These are phyloP conservation scores for Penicillium cinerascens DNA, from an alignment of 495 filamentous ascomycete genomes.

Conservation along the genomic window DNA sequence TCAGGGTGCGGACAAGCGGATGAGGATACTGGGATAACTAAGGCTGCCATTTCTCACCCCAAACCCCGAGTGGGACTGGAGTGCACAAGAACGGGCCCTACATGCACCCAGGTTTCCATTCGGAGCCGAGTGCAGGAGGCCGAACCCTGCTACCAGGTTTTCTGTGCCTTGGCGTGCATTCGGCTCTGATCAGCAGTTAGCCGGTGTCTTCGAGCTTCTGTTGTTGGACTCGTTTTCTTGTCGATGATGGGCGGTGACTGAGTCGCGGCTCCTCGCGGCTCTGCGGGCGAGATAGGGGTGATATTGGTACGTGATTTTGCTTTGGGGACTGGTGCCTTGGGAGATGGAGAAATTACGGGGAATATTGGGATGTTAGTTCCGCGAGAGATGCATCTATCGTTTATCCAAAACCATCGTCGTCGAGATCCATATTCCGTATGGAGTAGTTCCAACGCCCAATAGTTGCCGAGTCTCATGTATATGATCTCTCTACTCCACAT, in stretches of 20 bases:
- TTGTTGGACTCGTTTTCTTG: not conserved
- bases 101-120: conserved; percentile 2
- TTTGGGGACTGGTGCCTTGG: no score
- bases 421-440: no score
- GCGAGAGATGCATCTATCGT: not conserved
- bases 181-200: not conserved
- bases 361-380: no score
- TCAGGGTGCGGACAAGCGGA: not conserved
- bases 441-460: not conserved
- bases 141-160: conserved; percentile 12
- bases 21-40: not conserved
- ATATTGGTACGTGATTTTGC: no score
- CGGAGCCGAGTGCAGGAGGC: conserved; percentile 4
- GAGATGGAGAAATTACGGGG: no score
- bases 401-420: not conserved
- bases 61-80: not conserved
- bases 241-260: not conserved
- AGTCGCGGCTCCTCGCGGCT: no score
- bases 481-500: not conserved
- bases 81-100: not conserved
- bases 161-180: conserved; percentile 12
- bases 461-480: conserved; percentile 1
- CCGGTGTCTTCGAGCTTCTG: not conserved
- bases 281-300: no score
- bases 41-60: not conserved